These are phyloP conservation scores for Uronychia binucleata DNA, from an alignment of 73 alveolate species.

Conservation along the genomic window DNA sequence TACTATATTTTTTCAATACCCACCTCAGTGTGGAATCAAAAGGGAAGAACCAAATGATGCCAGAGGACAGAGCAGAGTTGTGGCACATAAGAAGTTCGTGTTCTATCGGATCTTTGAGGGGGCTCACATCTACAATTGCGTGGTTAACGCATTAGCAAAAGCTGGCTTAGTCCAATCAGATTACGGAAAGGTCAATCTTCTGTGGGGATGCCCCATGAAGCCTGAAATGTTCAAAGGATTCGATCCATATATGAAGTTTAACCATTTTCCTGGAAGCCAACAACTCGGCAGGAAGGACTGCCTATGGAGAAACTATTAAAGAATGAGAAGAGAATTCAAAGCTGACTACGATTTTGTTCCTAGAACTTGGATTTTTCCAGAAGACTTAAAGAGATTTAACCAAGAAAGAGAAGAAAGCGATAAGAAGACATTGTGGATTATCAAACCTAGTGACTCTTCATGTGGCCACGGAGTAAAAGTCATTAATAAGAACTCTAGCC, in stretches of 20 bases:
- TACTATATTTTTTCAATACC: conserved; percentile 16
- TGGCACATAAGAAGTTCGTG: neutral
- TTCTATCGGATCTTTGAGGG: conserved; percentile 25
- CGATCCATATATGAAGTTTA: conserved; percentile 45
- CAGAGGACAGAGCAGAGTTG: neutral
- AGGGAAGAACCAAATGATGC: neutral
- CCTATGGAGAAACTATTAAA: conserved; percentile 70
- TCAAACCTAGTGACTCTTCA: conserved; percentile 67
- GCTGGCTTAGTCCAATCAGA: conserved; percentile 67
- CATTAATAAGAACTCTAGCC: conserved; percentile 34
- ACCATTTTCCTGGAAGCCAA: conserved; percentile 88
- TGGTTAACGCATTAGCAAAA: conserved; percentile 58
- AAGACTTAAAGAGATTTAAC: conserved; percentile 53
- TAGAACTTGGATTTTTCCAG: conserved; percentile 76
- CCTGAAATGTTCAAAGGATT: neutral
- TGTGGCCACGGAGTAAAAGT: conserved; percentile 76
- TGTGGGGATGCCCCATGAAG: conserved; percentile 61
- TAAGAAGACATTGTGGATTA: conserved; percentile 51
- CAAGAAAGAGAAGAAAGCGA: neutral
- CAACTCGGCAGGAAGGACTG: conserved; percentile 82
- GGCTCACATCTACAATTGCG: conserved; percentile 51
- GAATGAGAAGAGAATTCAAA: conserved; percentile 57
- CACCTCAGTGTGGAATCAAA: conserved; percentile 17
- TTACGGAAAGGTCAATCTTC: conserved; percentile 38
- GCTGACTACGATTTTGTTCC: conserved; percentile 76